Evolutionary conservation across 169 alveolate genomes (phyloP), one percentile per base, ranked within the genome.

Genomic region (Pseudocohnilembus persalinus): DNA sequence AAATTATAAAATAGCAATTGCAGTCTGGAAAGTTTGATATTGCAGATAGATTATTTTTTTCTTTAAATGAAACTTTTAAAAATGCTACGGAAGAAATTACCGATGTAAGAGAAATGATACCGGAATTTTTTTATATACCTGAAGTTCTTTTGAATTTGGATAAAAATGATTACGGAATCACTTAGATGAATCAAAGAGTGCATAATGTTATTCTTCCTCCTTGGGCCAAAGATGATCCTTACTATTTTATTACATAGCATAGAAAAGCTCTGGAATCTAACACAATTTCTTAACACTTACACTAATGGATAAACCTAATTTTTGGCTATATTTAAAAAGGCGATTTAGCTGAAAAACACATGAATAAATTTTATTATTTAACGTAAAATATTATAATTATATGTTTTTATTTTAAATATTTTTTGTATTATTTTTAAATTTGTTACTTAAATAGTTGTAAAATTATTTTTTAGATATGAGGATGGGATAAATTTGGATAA

Each of bases 291-390:
- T 28, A 80, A 63, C 84, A 89, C 83, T 68, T 92, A 76, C 35
- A 88, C 81, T 30, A 31, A 63, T 92, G 95, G 95, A 84, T 92
- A 30, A 93, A 92, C 85, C 83, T 92, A 74, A 92, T 92, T n/a
- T 92, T 92, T 85, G 95, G 95, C 1, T 84, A 82, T 82, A 89
- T 85, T 74, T 89, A 87, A 87, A 89, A 82, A 75, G 95, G 95
- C 25, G 83, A 73, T 35, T 83, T 89, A 29, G 95, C 93, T 29
- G 81, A 73, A 29, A 81, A 92, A 78, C 89, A 85, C 32, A 82
- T 92, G 64, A 92, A 92, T 89, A 87, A 76, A 31, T 92, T 86
- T 65, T 86, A 86, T 80, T 86, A 86, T 74, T 76, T 86, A n/a
- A 86, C 90, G 24, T 86, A 49, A 49, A 49, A 11, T 49, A 49